A percentile compares a stretch with the other conserved stretches of the same genome.
Evolutionary conservation across 2,329 filamentous ascomycete species (phyloP).

Genomic region (Graphiopsis chlorocephala): DNA sequence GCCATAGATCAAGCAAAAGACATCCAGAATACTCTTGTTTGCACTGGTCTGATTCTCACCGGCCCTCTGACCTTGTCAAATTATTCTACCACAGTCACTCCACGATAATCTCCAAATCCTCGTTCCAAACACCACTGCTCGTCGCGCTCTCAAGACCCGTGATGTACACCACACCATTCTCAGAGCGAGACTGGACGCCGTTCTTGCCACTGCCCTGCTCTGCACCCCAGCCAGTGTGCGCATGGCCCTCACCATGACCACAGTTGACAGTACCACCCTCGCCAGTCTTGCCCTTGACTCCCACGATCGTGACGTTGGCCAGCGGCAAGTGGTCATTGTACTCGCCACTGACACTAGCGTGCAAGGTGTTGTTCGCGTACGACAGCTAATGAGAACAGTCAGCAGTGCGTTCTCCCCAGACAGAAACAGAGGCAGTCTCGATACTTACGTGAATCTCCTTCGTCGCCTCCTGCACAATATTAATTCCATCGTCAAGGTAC

Average conservation of each 20-base stretch:
- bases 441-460: constrained; percentile 24
- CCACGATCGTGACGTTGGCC: constrained; percentile 31
- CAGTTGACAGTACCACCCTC: not conserved
- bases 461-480: constrained; percentile 25
- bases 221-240: not conserved
- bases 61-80: not conserved
- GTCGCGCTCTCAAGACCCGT: constrained; percentile 20
- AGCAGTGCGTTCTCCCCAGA: not conserved
- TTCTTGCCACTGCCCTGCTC: not conserved
- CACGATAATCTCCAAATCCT: constrained; percentile 16
- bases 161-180: constrained; percentile 20
- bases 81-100: not conserved
- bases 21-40: not conserved
- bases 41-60: not conserved
- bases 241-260: not conserved
- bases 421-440: not conserved
- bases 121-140: constrained; percentile 20
- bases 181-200: constrained; percentile 15
- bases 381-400: constrained; percentile 17
- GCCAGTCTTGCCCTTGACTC: not conserved
- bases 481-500: constrained; percentile 30
- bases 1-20: no score
- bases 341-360: constrained; percentile 22
- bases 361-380: constrained; percentile 23
- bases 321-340: constrained; percentile 25